Percentiles rank a stretch among this genome's conserved stretches.
These are phyloP conservation scores for Hsuehochloa calcarea DNA, from an alignment of 176 grass and related monocot genomes.

Conservation along the genomic window DNA sequence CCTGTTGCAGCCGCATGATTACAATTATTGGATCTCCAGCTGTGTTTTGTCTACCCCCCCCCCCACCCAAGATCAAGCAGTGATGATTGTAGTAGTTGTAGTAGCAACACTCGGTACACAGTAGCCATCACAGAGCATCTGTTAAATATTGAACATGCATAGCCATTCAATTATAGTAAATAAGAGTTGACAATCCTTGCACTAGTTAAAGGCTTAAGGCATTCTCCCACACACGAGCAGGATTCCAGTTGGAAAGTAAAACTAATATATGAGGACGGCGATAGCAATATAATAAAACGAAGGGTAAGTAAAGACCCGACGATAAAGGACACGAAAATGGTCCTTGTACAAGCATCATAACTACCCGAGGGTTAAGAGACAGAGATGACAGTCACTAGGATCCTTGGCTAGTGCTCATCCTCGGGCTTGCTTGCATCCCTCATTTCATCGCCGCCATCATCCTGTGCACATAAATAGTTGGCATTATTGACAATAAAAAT, in stretches of 20 bases:
- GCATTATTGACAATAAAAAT: neutral
- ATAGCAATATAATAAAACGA: constrained; percentile 45
- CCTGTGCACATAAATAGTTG: constrained; percentile 49
- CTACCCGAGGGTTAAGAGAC: constrained; percentile 33
- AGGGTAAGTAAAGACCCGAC: constrained; percentile 43
- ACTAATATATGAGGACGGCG: constrained; percentile 32
- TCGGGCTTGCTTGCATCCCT: constrained; percentile 76
- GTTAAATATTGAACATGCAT: constrained; percentile 33
- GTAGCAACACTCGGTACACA: constrained; percentile 7
- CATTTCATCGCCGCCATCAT: constrained; percentile 83
- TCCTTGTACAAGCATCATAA: constrained; percentile 54
- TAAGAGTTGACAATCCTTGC: constrained; percentile 40
- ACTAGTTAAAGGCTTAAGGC: constrained; percentile 44
- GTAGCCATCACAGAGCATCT: neutral
- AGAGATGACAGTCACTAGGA: constrained; percentile 24
- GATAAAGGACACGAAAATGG: constrained; percentile 50
- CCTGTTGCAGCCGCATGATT: neutral
- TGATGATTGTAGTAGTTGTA: neutral
- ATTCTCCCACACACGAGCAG: constrained; percentile 40
- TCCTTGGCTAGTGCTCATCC: constrained; percentile 53
- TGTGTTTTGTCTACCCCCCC: neutral
- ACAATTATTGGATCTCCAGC: constrained; percentile 12
- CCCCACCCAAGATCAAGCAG: neutral
- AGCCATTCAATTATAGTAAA: constrained; percentile 36
- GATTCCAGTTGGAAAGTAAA: constrained; percentile 52